phyloP scores from a whole-genome alignment of 768 basidiomycete genomes.

The Amanita rubescens region DNA sequence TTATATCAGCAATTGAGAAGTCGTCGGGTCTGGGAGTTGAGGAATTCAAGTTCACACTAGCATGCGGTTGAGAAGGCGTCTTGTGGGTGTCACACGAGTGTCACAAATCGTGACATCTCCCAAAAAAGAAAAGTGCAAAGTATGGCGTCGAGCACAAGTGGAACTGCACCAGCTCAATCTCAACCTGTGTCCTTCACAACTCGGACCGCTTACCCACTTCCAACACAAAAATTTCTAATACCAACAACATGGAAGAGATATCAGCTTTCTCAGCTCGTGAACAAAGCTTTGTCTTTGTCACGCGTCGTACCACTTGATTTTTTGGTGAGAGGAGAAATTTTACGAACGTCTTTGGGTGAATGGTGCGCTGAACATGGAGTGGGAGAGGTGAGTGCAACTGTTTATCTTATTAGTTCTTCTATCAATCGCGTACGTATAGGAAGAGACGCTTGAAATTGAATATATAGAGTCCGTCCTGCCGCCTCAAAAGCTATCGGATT shows the following conservation, averaged over 20 bases:
- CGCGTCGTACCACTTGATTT: constrained; percentile 91
- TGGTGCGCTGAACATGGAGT: constrained; percentile 68
- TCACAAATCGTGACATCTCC: not conserved
- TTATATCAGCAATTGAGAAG: no score
- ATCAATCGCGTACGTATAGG: no score
- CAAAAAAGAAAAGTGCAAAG: not conserved
- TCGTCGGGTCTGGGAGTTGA: no score
- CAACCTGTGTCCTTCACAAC: constrained; percentile 71
- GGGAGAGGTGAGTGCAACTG: constrained; percentile 48
- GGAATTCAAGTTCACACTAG: no score
- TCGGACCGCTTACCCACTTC: constrained; percentile 64
- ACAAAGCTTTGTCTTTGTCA: constrained; percentile 76
- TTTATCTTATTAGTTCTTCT: not conserved
- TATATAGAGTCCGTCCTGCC: constrained; percentile 88
- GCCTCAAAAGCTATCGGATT: constrained; percentile 69
- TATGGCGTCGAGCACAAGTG: not conserved
- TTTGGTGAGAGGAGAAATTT: constrained; percentile 73
- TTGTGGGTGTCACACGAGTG: no score
- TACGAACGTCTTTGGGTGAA: constrained; percentile 62
- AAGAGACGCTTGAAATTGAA: constrained; percentile 88
- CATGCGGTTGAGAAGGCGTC: no score
- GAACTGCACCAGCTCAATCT: constrained; percentile 19
- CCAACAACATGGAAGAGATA: constrained; percentile 89
- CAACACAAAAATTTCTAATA: constrained; percentile 87
- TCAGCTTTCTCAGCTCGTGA: constrained; percentile 94